A percentile compares a stretch with the other conserved stretches of the same genome.
Conservation (phyloP, 169 alveolate species). For the Plasmodium ovale region DNA sequence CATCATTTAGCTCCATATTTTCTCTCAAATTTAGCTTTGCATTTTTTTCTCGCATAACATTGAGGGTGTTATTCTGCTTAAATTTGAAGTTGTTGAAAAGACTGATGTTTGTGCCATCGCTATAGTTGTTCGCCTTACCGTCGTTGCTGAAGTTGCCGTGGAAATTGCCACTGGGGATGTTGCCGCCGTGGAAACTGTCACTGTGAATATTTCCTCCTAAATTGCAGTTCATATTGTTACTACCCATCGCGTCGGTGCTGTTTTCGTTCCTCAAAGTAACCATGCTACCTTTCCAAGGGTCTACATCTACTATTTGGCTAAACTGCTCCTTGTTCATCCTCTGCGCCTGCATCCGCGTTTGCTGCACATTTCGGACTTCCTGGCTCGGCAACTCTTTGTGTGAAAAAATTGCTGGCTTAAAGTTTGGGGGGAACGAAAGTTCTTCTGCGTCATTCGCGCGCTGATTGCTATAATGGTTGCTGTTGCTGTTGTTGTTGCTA, state of each 20-base stretch:
- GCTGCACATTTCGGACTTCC: constrained; percentile 9
- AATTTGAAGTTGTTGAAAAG: background rate
- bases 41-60: constrained; percentile 32
- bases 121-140: background rate
- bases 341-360: background rate
- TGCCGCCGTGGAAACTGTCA: background rate
- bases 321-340: constrained; percentile 1
- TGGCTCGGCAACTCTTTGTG: constrained; percentile 9
- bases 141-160: background rate
- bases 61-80: constrained; percentile 3
- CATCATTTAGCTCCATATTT: background rate
- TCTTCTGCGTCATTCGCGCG: constrained; percentile 15
- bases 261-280: background rate
- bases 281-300: constrained; percentile 19
- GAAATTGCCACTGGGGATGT: background rate
- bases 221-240: background rate
- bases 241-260: background rate
- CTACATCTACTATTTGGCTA: background rate
- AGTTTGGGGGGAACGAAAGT: background rate
- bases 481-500: background rate
- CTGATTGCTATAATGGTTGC: constrained; percentile 1
- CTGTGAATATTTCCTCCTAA: background rate
- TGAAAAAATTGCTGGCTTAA: background rate
- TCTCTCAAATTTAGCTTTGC: constrained; percentile 66
- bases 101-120: constrained; percentile 16